Conservation (phyloP, 2,329 filamentous ascomycete species). For the Akanthomyces muscarius region DNA sequence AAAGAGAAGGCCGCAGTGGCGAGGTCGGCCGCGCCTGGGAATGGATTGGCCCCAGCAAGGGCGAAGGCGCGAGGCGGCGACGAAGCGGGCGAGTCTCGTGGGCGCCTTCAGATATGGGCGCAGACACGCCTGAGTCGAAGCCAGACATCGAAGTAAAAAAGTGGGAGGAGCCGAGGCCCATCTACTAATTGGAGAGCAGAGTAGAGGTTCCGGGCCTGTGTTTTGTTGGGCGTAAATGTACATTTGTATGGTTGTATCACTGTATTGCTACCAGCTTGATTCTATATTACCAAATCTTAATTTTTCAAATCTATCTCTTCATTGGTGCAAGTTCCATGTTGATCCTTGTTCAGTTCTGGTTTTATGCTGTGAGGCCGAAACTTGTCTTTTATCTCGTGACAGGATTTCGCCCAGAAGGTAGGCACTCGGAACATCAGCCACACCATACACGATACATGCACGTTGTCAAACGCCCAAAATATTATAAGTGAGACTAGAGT, state of each 20-base stretch:
- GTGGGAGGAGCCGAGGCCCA: conserved; percentile 40
- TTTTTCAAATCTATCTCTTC: neutral
- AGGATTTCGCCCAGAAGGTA: too few relatives aligned
- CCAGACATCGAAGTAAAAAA: conserved; percentile 30
- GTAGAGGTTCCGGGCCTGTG: neutral
- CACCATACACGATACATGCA: neutral
- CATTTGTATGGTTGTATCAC: conserved; percentile 10
- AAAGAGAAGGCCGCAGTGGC: conserved; percentile 64
- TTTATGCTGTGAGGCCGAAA: neutral
- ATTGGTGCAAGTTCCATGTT: neutral
- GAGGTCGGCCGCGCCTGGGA: conserved; percentile 66
- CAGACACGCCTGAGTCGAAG: conserved; percentile 31
- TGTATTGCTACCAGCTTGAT: conserved; percentile 2
- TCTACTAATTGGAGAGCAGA: conserved; percentile 31
- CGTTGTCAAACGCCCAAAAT: neutral
- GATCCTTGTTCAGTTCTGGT: too few relatives aligned
- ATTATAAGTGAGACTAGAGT: conserved; percentile 27
- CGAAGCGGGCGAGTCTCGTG: conserved; percentile 51
- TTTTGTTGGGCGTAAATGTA: neutral
- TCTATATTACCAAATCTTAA: conserved; percentile 6
- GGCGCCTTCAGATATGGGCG: conserved; percentile 35
- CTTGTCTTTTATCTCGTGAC: too few relatives aligned
- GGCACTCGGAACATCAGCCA: neutral
- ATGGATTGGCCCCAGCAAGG: conserved; percentile 59
- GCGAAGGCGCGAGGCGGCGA: conserved; percentile 42